These are phyloP conservation scores for Penicillium glabrum DNA, from an alignment of 2,329 filamentous ascomycete species.

Conservation along the genomic window DNA sequence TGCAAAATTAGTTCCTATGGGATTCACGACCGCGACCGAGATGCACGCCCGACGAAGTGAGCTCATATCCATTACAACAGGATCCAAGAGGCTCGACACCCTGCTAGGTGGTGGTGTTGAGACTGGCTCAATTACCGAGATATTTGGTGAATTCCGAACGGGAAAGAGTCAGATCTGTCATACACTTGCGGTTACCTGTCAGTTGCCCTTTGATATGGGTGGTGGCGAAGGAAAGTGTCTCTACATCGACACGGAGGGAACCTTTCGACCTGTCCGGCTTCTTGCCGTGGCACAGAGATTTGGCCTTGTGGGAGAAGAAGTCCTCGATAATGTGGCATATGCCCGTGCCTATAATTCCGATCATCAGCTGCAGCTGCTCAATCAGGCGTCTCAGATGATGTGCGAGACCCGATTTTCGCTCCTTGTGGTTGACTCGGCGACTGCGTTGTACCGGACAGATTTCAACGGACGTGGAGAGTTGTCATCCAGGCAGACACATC, in stretches of 20 bases:
- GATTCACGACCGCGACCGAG: constrained; percentile 97
- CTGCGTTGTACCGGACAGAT: constrained; percentile 91
- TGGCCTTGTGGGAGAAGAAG: constrained; percentile 92
- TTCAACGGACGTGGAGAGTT: constrained; percentile 96
- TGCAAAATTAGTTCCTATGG: constrained; percentile 96
- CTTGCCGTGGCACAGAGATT: constrained; percentile 92
- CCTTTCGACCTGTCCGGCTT: constrained; percentile 87
- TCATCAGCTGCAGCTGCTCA: constrained; percentile 91
- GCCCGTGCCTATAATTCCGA: constrained; percentile 98
- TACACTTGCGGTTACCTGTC: constrained; percentile 96
- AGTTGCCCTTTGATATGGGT: constrained; percentile 97
- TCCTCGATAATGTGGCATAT: constrained; percentile 97
- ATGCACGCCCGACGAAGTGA: constrained; percentile 98
- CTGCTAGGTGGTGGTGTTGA: constrained; percentile 91
- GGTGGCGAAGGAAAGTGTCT: constrained; percentile 97
- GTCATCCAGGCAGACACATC: constrained; percentile 74
- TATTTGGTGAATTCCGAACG: constrained; percentile 96
- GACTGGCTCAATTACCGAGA: constrained; percentile 95
- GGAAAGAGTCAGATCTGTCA: constrained; percentile 99
- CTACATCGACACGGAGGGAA: constrained; percentile 98
- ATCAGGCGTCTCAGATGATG: constrained; percentile 98
- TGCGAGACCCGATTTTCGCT: constrained; percentile 97
- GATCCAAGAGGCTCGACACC: constrained; percentile 95
- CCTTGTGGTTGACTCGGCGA: constrained; percentile 93
- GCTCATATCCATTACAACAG: constrained; percentile 95